A percentile compares a stretch with the other conserved stretches of the same genome.
Conservation (phyloP, 768 basidiomycete genomes). For the Xerocomus brunneocitrinus region DNA sequence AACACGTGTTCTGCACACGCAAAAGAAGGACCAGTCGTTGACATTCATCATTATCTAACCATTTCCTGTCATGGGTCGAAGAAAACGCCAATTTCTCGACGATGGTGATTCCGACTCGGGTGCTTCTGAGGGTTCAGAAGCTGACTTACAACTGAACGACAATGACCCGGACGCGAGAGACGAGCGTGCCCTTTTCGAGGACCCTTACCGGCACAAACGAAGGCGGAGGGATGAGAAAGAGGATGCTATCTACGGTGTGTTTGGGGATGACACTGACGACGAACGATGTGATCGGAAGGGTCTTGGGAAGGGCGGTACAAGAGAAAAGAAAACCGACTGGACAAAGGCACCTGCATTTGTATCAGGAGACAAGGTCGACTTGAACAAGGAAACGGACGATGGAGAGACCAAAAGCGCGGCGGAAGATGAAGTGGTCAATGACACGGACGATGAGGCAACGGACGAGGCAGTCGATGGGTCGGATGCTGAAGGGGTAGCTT, state of each 20-base stretch:
- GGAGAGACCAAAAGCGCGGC: conserved; percentile 33
- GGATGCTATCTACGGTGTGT: conserved; percentile 72
- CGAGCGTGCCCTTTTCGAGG: conserved; percentile 71
- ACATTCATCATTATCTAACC: neutral
- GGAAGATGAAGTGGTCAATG: conserved; percentile 34
- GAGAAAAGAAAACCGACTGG: conserved; percentile 55
- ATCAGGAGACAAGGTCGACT: conserved; percentile 44
- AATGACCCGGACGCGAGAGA: conserved; percentile 60
- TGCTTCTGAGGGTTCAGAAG: conserved; percentile 56
- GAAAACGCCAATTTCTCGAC: conserved; percentile 73
- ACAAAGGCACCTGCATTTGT: conserved; percentile 76
- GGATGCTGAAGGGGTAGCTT: conserved; percentile 30
- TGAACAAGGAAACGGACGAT: conserved; percentile 41
- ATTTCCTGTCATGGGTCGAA: conserved; percentile 53
- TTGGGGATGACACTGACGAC: conserved; percentile 67
- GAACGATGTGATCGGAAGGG: conserved; percentile 37
- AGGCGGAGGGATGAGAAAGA: conserved; percentile 64
- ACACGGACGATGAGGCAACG: conserved; percentile 36
- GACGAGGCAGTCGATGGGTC: conserved; percentile 32
- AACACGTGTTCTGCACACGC: neutral
- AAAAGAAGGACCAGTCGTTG: conserved; percentile 4
- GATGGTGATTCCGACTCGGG: conserved; percentile 72
- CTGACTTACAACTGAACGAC: conserved; percentile 45
- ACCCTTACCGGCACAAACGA: conserved; percentile 71
- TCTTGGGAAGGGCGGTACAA: conserved; percentile 6